phyloP scores from a whole-genome alignment of 2,329 filamentous ascomycete genomes.

The Sphaerulina populicola region DNA sequence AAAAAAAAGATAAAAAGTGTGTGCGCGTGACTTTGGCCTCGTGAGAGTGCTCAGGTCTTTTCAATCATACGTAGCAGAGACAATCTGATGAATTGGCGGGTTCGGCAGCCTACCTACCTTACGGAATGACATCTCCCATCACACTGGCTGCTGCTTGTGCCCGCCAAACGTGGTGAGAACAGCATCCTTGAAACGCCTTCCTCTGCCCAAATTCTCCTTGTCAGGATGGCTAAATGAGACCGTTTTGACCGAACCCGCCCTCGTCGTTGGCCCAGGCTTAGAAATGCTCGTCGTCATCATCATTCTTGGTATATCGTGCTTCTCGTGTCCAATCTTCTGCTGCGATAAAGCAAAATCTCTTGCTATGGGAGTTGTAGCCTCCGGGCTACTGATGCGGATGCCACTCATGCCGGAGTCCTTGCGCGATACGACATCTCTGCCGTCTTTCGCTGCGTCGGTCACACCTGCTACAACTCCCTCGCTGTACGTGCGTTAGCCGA shows the following conservation, averaged over 20 bases:
- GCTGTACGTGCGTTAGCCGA: conserved; percentile 6
- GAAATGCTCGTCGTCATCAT: conserved; percentile 4
- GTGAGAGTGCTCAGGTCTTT: neutral
- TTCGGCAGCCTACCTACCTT: neutral
- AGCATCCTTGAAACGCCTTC: conserved; percentile 21
- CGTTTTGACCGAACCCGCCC: conserved; percentile 10
- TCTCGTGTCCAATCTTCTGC: conserved; percentile 12
- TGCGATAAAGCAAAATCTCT: conserved; percentile 23
- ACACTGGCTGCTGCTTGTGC: conserved; percentile 1
- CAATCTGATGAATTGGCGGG: neutral
- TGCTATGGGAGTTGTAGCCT: conserved; percentile 21
- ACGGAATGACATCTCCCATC: neutral
- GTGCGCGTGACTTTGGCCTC: neutral
- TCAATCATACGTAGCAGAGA: neutral
- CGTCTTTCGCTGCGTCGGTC: conserved; percentile 15
- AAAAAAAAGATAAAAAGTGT: neutral
- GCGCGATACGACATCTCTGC: conserved; percentile 14
- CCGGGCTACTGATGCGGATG: conserved; percentile 12
- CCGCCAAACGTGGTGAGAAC: conserved; percentile 9
- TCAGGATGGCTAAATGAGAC: conserved; percentile 13
- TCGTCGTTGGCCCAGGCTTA: conserved; percentile 3
- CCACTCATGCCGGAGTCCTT: conserved; percentile 27
- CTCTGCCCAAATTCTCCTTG: conserved; percentile 20
- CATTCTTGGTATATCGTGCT: conserved; percentile 15
- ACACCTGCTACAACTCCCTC: conserved; percentile 29